Conservation (phyloP, 345 rosid species). For the Schrenkiella parvula region DNA sequence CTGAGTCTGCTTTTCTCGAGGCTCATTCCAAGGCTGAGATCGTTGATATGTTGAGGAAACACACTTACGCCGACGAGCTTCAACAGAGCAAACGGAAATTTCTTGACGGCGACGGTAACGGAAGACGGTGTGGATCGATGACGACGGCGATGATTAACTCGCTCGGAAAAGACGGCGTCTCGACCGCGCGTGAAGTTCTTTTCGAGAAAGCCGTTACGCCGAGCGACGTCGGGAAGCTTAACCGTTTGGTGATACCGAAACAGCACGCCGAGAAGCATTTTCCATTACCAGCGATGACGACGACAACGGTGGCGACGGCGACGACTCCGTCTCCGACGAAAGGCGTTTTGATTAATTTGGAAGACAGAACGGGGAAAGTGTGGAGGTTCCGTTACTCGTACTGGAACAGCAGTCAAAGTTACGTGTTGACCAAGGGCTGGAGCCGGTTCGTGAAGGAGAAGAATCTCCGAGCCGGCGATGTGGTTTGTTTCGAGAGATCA, state of each 20-base stretch:
- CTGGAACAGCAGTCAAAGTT: slow-evolving; percentile 98
- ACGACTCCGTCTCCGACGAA: slow-evolving; percentile 37
- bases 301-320: background rate
- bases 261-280: slow-evolving; percentile 90
- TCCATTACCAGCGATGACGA: slow-evolving; percentile 39
- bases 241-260: slow-evolving; percentile 89
- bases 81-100: slow-evolving; percentile 62
- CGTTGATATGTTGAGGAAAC: slow-evolving; percentile 90
- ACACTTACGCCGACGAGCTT: slow-evolving; percentile 74
- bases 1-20: slow-evolving; percentile 51
- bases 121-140: slow-evolving; percentile 29
- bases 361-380: slow-evolving; percentile 70
- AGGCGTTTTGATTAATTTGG: slow-evolving; percentile 68
- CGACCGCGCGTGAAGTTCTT: slow-evolving; percentile 58
- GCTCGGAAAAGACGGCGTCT: slow-evolving; percentile 1
- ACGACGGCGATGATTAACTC: background rate
- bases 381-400: slow-evolving; percentile 97
- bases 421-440: slow-evolving; percentile 94
- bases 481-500: slow-evolving; percentile 75
- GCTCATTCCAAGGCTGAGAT: slow-evolving; percentile 89
- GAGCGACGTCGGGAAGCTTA: slow-evolving; percentile 93
- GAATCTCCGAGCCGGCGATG: slow-evolving; percentile 72
- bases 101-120: slow-evolving; percentile 28
- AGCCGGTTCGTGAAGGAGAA: slow-evolving; percentile 92
- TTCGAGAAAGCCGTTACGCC: slow-evolving; percentile 95